Base-by-base conservation (phyloP, 2,329 filamentous ascomycete species). In the Pseudomassariella vexata region DNA sequence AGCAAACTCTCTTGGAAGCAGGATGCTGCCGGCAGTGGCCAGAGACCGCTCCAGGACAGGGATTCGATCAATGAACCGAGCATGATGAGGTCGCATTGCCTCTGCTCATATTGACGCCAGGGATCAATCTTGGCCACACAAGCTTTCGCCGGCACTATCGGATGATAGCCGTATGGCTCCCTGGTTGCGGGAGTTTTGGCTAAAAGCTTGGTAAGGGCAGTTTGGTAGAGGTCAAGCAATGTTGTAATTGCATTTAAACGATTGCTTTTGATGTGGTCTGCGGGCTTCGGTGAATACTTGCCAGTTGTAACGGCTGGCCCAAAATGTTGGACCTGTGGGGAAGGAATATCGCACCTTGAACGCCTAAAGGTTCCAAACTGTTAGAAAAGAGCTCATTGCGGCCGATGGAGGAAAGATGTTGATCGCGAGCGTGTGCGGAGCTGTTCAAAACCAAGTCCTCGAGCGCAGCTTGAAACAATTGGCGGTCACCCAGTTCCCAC, bases 11-110 rank as follows among this genome's bases (percentile, higher is more conserved):
- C 10, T 23, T 11, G 28, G n/a, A 12, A 22, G 18, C 10, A n/a
- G 7, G 5, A 10, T 4, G n/a, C 8, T 22, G n/a, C 6, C 5
- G 27, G 27, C 11, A 29, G 16, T 11, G 28, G 28, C 28, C 28
- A 30, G 5, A 30, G 19, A 2, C 28, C 28, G 6, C 6, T 22
- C 6, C 16, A 10, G 9, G 19, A 9, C 6, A 30, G 19, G 5
- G 28, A 30, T 23, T 19, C 16, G n/a, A 30, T 30, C n/a, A 30
- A 9, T 15, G 28, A 30, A n/a, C 28, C 28, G 10, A 30, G 19
- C 28, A 30, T 30, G 1, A 18, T 16, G 12, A 30, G 23, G 9
- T 30, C 19, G n/a, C 28, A 30, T 3, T 9, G 14, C n/a, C 28
- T 20, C 5, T 30, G 11, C n/a, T 12, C 15, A 2, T 8, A 3